phyloP scores from a whole-genome alignment of 2,329 filamentous ascomycete species.

The Neocucurbitaria cava region DNA sequence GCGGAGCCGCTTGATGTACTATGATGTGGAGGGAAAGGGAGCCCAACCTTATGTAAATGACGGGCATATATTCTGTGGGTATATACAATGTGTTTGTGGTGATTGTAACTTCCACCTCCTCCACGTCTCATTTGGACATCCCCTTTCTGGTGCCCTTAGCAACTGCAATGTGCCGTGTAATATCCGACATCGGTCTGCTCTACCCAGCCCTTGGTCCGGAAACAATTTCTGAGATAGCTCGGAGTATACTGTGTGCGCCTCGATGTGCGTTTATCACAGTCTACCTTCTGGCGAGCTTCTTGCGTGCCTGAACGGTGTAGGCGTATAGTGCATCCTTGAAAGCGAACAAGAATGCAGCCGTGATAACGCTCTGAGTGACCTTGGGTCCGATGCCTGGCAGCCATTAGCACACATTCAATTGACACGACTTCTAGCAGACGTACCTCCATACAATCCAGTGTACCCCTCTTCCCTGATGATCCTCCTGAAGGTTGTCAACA shows the following conservation, averaged over 20 bases:
- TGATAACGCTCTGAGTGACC: conserved; percentile 95
- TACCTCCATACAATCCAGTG: conserved; percentile 88
- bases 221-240: background rate
- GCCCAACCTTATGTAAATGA: conserved; percentile 2
- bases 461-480: conserved; percentile 93
- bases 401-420: conserved; percentile 8
- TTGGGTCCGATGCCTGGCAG: conserved; percentile 86
- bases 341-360: conserved; percentile 93
- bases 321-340: conserved; percentile 98
- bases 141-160: background rate
- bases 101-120: background rate
- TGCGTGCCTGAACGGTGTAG: conserved; percentile 73
- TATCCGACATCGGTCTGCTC: background rate
- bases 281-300: conserved; percentile 52
- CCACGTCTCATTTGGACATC: background rate
- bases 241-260: background rate
- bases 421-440: conserved; percentile 37
- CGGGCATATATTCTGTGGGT: background rate
- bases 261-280: background rate
- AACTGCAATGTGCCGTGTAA: background rate
- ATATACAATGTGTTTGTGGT: background rate
- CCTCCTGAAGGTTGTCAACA: conserved; percentile 76
- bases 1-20: background rate
- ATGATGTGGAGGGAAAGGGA: background rate
- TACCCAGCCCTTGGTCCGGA: background rate